Evolutionary conservation across 1,284 basidiomycete species (phyloP).

Genomic region (Cystobasidiaceae sp.): DNA sequence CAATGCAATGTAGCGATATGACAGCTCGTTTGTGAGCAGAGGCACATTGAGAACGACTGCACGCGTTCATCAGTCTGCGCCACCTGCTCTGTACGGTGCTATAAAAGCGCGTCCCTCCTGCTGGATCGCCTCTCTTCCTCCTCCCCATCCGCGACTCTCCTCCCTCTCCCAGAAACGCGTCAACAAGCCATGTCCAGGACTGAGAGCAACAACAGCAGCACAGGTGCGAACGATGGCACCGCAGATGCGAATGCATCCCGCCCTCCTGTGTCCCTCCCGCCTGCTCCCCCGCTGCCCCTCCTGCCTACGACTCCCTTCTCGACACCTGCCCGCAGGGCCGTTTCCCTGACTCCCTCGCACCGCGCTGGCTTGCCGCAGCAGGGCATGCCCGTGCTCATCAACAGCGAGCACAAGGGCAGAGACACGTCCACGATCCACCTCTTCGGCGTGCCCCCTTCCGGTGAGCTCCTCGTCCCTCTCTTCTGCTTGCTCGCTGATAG

Average conservation of each 20-base stretch:
- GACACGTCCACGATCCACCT: constrained; percentile 22
- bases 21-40: too few relatives aligned
- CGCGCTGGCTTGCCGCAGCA: background rate
- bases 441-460: constrained; percentile 10
- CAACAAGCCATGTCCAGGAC: constrained; percentile 23
- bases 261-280: background rate
- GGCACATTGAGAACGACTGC: too few relatives aligned
- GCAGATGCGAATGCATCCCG: background rate
- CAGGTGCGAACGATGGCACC: too few relatives aligned
- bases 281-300: background rate
- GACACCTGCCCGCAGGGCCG: background rate
- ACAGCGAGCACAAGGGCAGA: background rate
- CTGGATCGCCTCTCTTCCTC: background rate
- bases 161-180: too few relatives aligned
- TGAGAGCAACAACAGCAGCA: background rate
- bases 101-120: background rate
- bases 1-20: background rate
- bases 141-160: background rate
- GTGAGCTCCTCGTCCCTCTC: background rate
- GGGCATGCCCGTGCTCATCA: background rate
- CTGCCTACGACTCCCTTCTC: too few relatives aligned
- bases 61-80: too few relatives aligned
- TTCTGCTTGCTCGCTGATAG: background rate
- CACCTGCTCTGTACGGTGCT: too few relatives aligned
- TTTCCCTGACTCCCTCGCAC: background rate